Conservation (phyloP, 331 rosid genomes). For the Acacia pycnantha region DNA sequence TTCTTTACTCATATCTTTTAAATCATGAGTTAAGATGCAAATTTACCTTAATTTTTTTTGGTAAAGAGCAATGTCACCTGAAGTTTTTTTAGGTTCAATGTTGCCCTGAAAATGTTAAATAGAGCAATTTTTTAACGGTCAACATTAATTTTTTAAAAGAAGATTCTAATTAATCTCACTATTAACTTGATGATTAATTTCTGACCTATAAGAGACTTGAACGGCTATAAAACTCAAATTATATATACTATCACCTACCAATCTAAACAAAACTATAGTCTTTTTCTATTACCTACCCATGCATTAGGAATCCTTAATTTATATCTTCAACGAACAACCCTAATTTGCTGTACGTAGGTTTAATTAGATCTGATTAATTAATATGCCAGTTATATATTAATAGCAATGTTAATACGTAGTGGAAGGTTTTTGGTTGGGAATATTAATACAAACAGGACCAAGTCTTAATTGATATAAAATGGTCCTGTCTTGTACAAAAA, state of each 20-base stretch:
- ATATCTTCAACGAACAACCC: not conserved
- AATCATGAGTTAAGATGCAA: too few relatives aligned
- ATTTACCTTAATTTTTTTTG: too few relatives aligned
- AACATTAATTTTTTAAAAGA: too few relatives aligned
- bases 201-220: not conserved
- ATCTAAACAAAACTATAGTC: not conserved
- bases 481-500: conserved; percentile 4
- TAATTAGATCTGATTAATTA: not conserved
- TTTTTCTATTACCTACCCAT: not conserved
- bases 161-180: not conserved
- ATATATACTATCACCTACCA: not conserved
- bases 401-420: not conserved
- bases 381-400: not conserved
- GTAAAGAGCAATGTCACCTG: too few relatives aligned
- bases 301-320: not conserved
- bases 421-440: not conserved
- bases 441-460: not conserved
- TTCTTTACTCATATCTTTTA: too few relatives aligned
- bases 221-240: not conserved
- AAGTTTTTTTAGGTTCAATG: too few relatives aligned
- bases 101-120: too few relatives aligned
- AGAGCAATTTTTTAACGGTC: too few relatives aligned
- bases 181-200: not conserved
- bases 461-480: not conserved
- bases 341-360: not conserved